phyloP scores from a whole-genome alignment of 2,329 filamentous ascomycete species.

The Lachnellula hyalina region DNA sequence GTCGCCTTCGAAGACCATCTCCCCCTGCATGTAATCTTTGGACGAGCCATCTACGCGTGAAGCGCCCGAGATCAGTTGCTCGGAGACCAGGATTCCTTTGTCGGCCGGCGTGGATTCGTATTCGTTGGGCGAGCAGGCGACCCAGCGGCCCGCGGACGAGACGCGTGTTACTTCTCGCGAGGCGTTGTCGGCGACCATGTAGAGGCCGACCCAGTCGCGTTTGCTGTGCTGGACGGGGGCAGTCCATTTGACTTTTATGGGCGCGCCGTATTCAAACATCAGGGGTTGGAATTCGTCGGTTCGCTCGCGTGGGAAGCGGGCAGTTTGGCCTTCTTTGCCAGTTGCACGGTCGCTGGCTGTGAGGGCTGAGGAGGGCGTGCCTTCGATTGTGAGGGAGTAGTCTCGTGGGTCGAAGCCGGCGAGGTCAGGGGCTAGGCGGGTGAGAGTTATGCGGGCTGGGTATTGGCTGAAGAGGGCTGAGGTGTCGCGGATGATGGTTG shows the following conservation, averaged over 20 bases:
- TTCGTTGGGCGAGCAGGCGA: conserved; percentile 68
- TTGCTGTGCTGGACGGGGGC: conserved; percentile 83
- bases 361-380: conserved; percentile 49
- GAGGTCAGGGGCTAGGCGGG: conserved; percentile 71
- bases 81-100: conserved; percentile 66
- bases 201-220: conserved; percentile 93
- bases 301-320: conserved; percentile 58
- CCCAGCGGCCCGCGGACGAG: conserved; percentile 83
- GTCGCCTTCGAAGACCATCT: conserved; percentile 84
- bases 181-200: conserved; percentile 91
- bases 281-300: conserved; percentile 64
- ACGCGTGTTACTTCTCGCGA: conserved; percentile 80
- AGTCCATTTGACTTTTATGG: conserved; percentile 85
- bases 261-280: conserved; percentile 81
- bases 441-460: conserved; percentile 78
- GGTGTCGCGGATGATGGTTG: conserved; percentile 82
- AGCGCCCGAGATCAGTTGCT: conserved; percentile 49
- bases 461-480: conserved; percentile 84
- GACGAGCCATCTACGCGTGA: conserved; percentile 43
- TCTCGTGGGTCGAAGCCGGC: conserved; percentile 73
- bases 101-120: conserved; percentile 75
- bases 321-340: conserved; percentile 68
- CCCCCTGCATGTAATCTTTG: conserved; percentile 63
- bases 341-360: conserved; percentile 55
- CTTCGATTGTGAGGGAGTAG: conserved; percentile 72